A percentile compares a stretch with the other conserved stretches of the same genome.
phyloP scores from a whole-genome alignment of 2,329 filamentous ascomycete species.

The Didymella glomerata region DNA sequence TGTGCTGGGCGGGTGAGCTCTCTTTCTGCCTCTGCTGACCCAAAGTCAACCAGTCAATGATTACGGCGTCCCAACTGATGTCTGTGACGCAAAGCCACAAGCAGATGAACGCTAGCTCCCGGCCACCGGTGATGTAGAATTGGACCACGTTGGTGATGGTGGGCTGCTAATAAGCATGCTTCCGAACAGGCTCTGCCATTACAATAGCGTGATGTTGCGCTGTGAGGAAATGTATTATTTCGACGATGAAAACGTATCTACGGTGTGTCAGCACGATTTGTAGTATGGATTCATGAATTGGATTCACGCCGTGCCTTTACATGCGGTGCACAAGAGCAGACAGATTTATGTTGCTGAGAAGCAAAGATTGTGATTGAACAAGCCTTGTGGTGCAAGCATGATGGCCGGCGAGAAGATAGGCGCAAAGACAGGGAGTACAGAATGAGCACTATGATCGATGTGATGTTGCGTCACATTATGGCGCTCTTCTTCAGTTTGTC shows the following conservation, averaged over 20 bases:
- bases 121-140: conserved; percentile 37
- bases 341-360: conserved; percentile 44
- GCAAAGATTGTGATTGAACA: conserved; percentile 34
- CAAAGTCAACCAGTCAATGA: conserved; percentile 28
- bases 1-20: conserved; percentile 7
- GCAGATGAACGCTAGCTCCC: conserved; percentile 48
- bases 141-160: conserved; percentile 48
- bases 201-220: conserved; percentile 23
- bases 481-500: conserved; percentile 12
- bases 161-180: conserved; percentile 41
- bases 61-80: conserved; percentile 32
- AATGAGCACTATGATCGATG: conserved; percentile 18
- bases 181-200: conserved; percentile 37
- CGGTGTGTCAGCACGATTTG: neutral
- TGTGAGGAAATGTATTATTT: conserved; percentile 45
- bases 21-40: conserved; percentile 15
- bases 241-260: conserved; percentile 50
- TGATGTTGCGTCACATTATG: conserved; percentile 21
- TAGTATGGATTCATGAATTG: neutral
- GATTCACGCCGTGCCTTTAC: conserved; percentile 36
- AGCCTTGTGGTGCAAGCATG: conserved; percentile 34
- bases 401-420: conserved; percentile 26
- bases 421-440: conserved; percentile 18
- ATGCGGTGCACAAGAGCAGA: conserved; percentile 45
- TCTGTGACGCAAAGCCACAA: conserved; percentile 48